Evolutionary conservation across 2,329 filamentous ascomycete genomes (phyloP).

Genomic region (Neurospora sp.): DNA sequence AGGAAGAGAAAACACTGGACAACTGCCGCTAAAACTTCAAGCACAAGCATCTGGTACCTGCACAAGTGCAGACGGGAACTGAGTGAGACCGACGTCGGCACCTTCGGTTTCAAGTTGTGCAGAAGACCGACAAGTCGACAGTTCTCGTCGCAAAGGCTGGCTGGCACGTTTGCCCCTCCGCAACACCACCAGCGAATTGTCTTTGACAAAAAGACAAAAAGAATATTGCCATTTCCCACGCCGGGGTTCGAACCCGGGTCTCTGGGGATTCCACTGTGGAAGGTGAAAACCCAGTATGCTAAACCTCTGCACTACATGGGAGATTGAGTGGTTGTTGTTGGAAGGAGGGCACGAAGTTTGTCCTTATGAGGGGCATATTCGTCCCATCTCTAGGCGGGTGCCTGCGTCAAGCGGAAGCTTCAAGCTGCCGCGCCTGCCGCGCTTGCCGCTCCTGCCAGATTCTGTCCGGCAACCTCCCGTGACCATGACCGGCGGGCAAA

Average conservation of each 20-base stretch:
- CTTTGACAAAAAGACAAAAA: background rate
- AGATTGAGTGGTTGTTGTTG: background rate
- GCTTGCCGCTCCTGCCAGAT: background rate
- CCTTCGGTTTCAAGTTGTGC: background rate
- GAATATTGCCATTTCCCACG: constrained; percentile 2
- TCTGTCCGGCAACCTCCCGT: background rate
- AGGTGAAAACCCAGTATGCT: constrained; percentile 15
- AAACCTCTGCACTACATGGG: constrained; percentile 16
- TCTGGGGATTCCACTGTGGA: constrained; percentile 4
- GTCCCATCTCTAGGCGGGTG: background rate
- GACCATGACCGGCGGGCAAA: background rate
- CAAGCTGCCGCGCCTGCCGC: background rate
- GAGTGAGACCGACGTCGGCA: background rate
- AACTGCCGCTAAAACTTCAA: background rate
- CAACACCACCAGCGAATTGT: background rate
- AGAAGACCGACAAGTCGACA: background rate
- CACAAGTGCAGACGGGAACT: background rate
- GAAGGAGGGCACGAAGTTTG: background rate
- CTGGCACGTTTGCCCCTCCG: background rate
- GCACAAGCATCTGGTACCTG: background rate
- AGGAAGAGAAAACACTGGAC: background rate
- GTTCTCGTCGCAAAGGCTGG: background rate
- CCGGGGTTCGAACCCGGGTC: constrained; percentile 16
- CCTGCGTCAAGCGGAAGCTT: background rate
- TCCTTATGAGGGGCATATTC: background rate